Conservation (phyloP, 2,329 filamentous ascomycete genomes). For the Penicillium glabrum region DNA sequence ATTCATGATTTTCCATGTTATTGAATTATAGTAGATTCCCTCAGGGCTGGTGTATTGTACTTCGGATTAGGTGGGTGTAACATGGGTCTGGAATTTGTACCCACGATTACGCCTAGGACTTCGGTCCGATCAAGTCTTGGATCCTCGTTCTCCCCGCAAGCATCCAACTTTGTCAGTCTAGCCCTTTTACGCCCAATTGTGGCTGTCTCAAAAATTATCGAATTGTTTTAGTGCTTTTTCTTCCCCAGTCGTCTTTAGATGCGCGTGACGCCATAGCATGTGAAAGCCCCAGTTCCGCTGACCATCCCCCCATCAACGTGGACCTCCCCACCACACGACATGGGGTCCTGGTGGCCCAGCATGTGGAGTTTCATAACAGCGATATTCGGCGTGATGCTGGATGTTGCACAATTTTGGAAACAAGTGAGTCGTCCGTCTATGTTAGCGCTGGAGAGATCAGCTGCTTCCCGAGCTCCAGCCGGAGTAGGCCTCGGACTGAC, state of each 20-base stretch:
- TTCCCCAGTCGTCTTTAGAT: not conserved
- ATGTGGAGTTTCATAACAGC: constrained; percentile 31
- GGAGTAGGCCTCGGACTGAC: constrained; percentile 2
- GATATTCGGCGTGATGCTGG: constrained; percentile 59
- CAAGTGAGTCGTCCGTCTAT: constrained; percentile 43
- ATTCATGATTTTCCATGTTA: constrained; percentile 17
- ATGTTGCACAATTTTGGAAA: constrained; percentile 64
- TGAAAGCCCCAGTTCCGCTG: constrained; percentile 18
- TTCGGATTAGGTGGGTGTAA: not conserved
- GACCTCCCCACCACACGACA: constrained; percentile 12
- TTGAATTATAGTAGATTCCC: not conserved
- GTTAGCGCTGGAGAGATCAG: not conserved
- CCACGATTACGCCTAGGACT: not conserved
- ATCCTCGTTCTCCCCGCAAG: not conserved
- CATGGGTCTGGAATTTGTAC: not conserved
- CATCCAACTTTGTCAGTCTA: not conserved
- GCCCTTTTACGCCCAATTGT: not conserved
- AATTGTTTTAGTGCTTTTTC: not conserved
- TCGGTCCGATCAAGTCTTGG: not conserved
- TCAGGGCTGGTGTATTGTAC: not conserved
- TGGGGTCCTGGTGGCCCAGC: constrained; percentile 24
- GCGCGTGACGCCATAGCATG: constrained; percentile 24
- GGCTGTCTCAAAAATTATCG: no score
- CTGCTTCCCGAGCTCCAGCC: not conserved
- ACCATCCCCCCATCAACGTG: not conserved